Evolutionary conservation across 2,329 filamentous ascomycete species (phyloP), one percentile per base, ranked within the genome.

Genomic region (Cercospora sesami): DNA sequence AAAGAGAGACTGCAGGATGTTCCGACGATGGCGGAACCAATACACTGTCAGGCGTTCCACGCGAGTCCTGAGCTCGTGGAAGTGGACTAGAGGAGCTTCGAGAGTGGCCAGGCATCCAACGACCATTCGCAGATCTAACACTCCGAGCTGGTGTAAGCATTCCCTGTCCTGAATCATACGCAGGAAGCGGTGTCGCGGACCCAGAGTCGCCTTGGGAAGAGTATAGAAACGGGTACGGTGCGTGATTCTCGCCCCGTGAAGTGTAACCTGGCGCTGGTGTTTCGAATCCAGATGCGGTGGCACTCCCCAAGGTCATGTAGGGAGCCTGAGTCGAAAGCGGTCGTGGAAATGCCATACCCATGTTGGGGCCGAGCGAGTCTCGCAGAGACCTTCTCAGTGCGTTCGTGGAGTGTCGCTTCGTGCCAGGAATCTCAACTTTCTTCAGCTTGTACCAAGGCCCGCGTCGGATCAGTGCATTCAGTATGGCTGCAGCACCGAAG

Each of bases 381-480:
- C 70, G 70, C n/a, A 73, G 51, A 16, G 71, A 73, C 23, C 63
- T 59, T 18, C 69, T 64, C 18, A 73, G 55, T 21, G 63, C 69
- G 26, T 69, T 64, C 7, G 65, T 65, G 5, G 69, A 70, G 7
- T 66, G 63, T 12, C 65, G 39, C 48, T 70, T 69, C 16, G 63
- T 70, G 16, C 70, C 70, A n/a, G 69, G 71, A 10, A 70, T 36
- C 16, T 64, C 60, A 18, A 69, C 70, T 23, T 69, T 71, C 68
- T 72, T 73, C 58, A 75, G 53, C 58, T 70, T 73, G 42, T 70
- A 36, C 73, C 73, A 75, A 4, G 75, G 74, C 4, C 72, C 74
- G 9, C 75, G 69, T 30, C 75, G 69, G 14, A 76, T 62, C 33
- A 75, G 68, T 10, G 73, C 74, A 48, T 76, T 76, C n/a, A 73